Percentiles rank a stretch among this genome's conserved stretches.
Conservation (phyloP, 345 rosid species). For the Aurinia saxatilis region DNA sequence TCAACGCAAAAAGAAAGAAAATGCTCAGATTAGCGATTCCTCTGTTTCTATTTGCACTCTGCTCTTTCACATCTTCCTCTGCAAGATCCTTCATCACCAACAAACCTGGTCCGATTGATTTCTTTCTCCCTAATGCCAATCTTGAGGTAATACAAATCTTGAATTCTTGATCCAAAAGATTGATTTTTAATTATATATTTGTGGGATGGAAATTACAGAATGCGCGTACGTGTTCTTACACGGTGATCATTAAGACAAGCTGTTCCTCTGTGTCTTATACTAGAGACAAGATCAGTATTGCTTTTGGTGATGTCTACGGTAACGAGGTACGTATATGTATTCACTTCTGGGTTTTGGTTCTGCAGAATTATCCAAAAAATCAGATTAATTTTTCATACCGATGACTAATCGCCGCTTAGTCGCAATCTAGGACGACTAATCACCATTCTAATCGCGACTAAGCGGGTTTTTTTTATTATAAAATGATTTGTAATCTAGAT, state of each 20-base stretch:
- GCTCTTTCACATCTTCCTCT: conserved; percentile 13
- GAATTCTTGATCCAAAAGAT: not conserved
- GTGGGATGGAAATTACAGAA: conserved; percentile 15
- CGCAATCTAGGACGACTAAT: too few relatives aligned
- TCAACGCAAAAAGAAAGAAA: not conserved
- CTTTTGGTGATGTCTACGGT: conserved; percentile 68
- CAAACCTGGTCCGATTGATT: conserved; percentile 23
- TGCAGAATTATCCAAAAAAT: not conserved
- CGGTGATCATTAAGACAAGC: conserved; percentile 49
- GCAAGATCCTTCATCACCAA: conserved; percentile 27
- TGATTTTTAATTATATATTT: not conserved
- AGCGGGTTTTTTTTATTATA: too few relatives aligned
- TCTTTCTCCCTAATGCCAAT: conserved; percentile 31
- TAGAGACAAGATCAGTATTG: conserved; percentile 55
- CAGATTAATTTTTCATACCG: too few relatives aligned
- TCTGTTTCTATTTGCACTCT: conserved; percentile 19
- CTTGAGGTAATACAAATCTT: conserved; percentile 24
- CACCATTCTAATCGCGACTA: too few relatives aligned
- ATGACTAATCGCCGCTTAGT: too few relatives aligned
- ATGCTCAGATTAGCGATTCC: conserved; percentile 18
- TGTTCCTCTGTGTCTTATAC: conserved; percentile 53
- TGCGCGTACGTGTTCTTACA: conserved; percentile 42
- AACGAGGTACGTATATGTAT: conserved; percentile 38
- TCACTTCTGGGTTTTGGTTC: conserved; percentile 2
- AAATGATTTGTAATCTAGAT: too few relatives aligned